Evolutionary conservation across 2,329 filamentous ascomycete genomes (phyloP), one percentile per base, ranked within the genome.

Genomic region (Stagonosporopsis vannaccii): DNA sequence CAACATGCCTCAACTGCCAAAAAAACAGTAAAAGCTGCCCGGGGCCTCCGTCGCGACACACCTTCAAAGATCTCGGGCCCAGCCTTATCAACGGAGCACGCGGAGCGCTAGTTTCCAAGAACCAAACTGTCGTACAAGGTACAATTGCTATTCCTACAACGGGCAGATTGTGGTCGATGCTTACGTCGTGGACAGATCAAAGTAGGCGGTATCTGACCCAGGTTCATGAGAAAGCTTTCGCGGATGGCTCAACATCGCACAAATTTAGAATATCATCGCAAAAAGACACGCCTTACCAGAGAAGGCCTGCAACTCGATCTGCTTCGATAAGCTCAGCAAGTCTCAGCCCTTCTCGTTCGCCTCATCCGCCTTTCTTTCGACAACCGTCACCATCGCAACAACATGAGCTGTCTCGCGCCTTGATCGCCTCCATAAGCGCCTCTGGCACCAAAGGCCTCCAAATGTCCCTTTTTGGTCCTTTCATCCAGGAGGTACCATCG

Each of bases 1-100:
- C 73, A 19, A 56, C 42, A 19, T 75, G 73, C 53, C 32, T 68
- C 17, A 73, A 75, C 25, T 75, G 72, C 56, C 64, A 68, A 50
- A 74, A 71, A 48, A 75, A 75, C 51, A 51, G 64, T 8, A 75
- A 73, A 52, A 51, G 49, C 42, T 75, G 73, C 59, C 71, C 73
- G 17, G 73, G 73, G 1, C 71, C 69, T 39, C 72, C 71, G 20
- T 60, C 69, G 25, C 65, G 69, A 41, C 71, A 74, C 40, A 74
- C 69, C 0, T 74, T 74, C 60, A 70, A 58, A 63, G 69, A 72
- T 25, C 51, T 67, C 13, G 70, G 69, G 13, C 65, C 65, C 15
- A 60, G 53, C 40, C 46, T 70, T 8, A 60, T 53, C 15, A 54
- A 19, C 13, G 52, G 47, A 22, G 8, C 51, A 7, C 32, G 52